Evolutionary conservation across 2,329 filamentous ascomycete genomes (phyloP), one percentile per base, ranked within the genome.

Genomic region (Ilyonectria destructans): DNA sequence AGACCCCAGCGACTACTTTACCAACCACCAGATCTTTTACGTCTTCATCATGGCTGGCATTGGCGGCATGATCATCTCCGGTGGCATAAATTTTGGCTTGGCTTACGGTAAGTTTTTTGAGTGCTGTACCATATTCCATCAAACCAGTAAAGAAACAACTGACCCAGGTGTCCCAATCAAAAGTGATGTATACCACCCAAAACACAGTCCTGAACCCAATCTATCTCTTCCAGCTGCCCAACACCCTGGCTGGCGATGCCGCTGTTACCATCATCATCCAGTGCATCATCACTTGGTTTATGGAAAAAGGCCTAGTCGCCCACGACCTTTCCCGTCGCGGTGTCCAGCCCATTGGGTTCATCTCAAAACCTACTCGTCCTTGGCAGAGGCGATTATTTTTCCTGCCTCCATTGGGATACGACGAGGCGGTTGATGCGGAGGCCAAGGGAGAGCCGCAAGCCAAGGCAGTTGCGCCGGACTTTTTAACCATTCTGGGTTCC

Each of bases 181-280:
- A 57, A 87, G 86, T 78, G 63, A 86, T 87, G 83, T 87, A 87
- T 77, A 80, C 81, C 15, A 77, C 78, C 6, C 80, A 81, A 29
- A 75, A 84, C 68, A 77, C 76, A n/a, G 51, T 62, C 26, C 65
- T 71, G 3, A 73, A 81, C 56, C 83, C 82, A 3, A 84, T 88
- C 65, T 81, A 82, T 17, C 79, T 89, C 54, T 88, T 85, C 71
- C 76, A 80, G 67, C 82, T 86, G 31, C 86, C 86, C 67, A 86
- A 85, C 69, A 87, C 86, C 1, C 78, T 89, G 4, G 82, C 85
- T 15, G 78, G 78, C 1, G 87, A 89, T 74, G 83, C 82, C 3
- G 83, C 80, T 33, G 79, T 88, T 45, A 88, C 86, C 17, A 81
- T 87, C 65, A 79, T 88, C 68, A 64, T 88, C 57, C 86, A 88